These are phyloP conservation scores for Paecilomyces dactylethromorphus DNA, from an alignment of 2,329 filamentous ascomycete genomes.

Conservation along the genomic window DNA sequence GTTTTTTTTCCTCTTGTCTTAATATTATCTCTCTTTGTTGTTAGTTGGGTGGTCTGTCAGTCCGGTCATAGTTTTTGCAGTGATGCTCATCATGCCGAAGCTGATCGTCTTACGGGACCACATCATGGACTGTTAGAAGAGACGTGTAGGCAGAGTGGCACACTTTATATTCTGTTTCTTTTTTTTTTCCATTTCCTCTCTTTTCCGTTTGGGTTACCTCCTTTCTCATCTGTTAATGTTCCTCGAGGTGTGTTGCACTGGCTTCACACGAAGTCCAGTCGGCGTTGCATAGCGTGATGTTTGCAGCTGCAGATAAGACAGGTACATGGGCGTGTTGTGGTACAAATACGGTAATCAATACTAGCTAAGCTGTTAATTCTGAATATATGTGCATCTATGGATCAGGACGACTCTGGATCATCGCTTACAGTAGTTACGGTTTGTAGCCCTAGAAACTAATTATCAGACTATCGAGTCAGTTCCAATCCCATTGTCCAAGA, in stretches of 20 bases:
- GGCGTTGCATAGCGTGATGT: constrained; percentile 1
- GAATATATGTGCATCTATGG: background rate
- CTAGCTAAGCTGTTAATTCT: background rate
- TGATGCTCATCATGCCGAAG: background rate
- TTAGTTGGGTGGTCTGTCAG: background rate
- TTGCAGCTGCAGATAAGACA: background rate
- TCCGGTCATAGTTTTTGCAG: background rate
- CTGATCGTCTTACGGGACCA: background rate
- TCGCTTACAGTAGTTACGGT: background rate
- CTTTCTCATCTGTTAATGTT: background rate
- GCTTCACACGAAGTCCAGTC: background rate
- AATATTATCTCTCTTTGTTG: background rate
- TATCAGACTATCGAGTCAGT: no score
- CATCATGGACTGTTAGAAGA: background rate
- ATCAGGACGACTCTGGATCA: constrained; percentile 1
- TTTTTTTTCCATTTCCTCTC: background rate
- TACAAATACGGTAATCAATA: background rate
- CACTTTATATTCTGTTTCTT: background rate
- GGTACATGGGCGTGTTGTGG: background rate
- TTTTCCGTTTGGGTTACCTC: background rate
- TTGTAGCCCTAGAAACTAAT: no score
- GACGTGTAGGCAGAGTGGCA: background rate
- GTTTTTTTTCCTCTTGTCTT: background rate
- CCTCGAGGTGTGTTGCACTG: background rate
- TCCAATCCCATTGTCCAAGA: no score